Conservation (phyloP, 2,329 filamentous ascomycete species). For the Colletotrichum godetiae region DNA sequence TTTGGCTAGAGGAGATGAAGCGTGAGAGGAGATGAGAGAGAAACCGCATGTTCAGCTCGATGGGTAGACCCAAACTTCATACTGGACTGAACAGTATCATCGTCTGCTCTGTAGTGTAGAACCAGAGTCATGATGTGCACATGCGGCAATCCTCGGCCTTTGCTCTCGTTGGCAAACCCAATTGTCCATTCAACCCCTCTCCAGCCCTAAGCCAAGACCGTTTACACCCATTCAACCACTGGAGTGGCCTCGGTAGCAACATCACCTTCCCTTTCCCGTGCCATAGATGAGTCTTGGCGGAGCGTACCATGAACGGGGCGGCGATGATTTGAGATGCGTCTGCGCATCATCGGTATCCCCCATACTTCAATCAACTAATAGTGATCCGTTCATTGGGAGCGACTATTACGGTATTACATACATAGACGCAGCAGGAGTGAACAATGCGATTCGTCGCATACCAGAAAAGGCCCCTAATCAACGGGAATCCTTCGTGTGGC, state of each 20-base stretch:
- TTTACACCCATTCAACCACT: neutral
- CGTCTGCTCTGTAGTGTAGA: too few relatives aligned
- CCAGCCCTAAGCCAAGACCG: slow-evolving; percentile 16
- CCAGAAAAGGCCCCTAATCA: neutral
- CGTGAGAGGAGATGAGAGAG: neutral
- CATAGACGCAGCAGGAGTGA: neutral
- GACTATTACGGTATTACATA: too few relatives aligned
- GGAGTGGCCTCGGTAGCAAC: neutral
- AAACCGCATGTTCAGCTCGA: neutral
- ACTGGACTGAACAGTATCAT: neutral
- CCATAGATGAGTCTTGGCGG: neutral
- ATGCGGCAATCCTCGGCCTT: slow-evolving; percentile 4
- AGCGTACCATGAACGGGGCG: neutral
- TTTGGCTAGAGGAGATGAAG: neutral
- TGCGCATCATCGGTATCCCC: neutral
- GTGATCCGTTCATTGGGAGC: neutral
- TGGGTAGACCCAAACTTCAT: neutral
- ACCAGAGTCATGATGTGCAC: neutral
- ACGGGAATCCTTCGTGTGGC: slow-evolving; percentile 7
- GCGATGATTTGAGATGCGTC: neutral
- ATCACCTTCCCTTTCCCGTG: slow-evolving; percentile 7
- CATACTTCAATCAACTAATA: neutral
- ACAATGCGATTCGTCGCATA: neutral
- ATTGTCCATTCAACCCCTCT: neutral
- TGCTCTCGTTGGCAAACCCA: neutral